Conservation (phyloP, 1,284 basidiomycete genomes). For the Taiwanofungus camphoratus region DNA sequence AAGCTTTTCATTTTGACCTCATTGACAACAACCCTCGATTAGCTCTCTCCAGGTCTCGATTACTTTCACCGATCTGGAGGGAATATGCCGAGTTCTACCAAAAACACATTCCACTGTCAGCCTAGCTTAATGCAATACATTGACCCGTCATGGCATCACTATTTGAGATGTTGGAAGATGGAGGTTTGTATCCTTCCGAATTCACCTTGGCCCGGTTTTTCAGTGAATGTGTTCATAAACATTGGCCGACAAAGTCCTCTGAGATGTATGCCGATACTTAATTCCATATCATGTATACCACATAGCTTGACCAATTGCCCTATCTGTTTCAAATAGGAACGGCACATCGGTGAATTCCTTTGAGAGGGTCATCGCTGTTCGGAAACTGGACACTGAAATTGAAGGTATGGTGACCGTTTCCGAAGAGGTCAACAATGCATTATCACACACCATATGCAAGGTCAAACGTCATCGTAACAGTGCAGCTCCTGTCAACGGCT, state of each 20-base stretch:
- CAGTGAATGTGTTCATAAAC: neutral
- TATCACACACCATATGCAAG: neutral
- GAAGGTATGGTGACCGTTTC: neutral
- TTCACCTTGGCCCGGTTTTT: conserved; percentile 1
- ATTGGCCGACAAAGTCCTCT: conserved; percentile 4
- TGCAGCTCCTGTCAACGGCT: neutral
- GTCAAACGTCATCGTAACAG: neutral
- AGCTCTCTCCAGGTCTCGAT: too few relatives aligned
- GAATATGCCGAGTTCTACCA: too few relatives aligned
- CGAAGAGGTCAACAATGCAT: neutral
- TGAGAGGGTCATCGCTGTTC: neutral
- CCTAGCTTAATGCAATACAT: too few relatives aligned
- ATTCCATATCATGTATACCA: neutral
- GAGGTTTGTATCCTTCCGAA: neutral
- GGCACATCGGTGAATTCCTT: neutral
- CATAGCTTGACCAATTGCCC: neutral
- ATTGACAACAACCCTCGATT: too few relatives aligned
- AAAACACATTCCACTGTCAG: too few relatives aligned
- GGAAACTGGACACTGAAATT: neutral
- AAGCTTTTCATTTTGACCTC: too few relatives aligned
- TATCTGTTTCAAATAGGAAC: neutral
- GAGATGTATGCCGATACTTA: neutral
- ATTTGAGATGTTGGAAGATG: neutral
- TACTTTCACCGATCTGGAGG: too few relatives aligned
- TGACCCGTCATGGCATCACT: too few relatives aligned